Percentiles rank a stretch among this genome's conserved stretches.
Conservation (phyloP, 2,329 filamentous ascomycete species). For the Sporothrix inflata region DNA sequence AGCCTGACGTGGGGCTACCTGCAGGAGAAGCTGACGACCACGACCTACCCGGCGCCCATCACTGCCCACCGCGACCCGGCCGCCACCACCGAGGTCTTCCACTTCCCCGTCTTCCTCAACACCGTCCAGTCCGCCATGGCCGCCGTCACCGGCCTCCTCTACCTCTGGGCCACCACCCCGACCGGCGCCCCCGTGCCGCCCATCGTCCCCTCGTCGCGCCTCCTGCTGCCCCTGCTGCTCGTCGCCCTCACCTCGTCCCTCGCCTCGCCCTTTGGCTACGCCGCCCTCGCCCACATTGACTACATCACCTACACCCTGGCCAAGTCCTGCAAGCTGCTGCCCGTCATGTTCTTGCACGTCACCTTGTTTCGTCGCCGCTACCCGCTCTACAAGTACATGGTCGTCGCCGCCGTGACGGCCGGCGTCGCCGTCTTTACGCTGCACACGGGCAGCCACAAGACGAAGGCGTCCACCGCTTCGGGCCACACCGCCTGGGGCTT, state of each 20-base stretch:
- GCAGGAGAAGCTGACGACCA: constrained; percentile 97
- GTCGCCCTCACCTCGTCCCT: constrained; percentile 87
- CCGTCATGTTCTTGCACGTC: constrained; percentile 96
- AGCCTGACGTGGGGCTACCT: constrained; percentile 95
- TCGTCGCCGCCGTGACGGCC: constrained; percentile 85
- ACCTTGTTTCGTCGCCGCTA: constrained; percentile 87
- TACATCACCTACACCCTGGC: constrained; percentile 97
- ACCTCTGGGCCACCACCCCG: constrained; percentile 70
- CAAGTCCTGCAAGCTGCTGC: constrained; percentile 98
- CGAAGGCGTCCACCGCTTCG: constrained; percentile 41
- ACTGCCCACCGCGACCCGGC: constrained; percentile 42
- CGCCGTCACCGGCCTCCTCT: constrained; percentile 77
- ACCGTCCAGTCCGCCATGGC: constrained; percentile 93
- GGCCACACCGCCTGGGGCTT: constrained; percentile 77
- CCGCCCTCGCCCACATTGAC: constrained; percentile 88
- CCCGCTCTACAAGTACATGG: constrained; percentile 93
- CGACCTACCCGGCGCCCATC: constrained; percentile 67
- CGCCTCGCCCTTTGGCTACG: constrained; percentile 94
- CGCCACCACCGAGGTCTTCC: constrained; percentile 73
- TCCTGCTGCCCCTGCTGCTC: constrained; percentile 77
- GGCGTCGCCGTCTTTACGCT: constrained; percentile 96
- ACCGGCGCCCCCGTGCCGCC: constrained; percentile 55
- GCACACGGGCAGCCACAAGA: constrained; percentile 66
- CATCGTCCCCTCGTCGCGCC: constrained; percentile 76
- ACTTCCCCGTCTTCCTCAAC: constrained; percentile 92